Base-by-base conservation (phyloP, 192 early-diverging fungal species). In the Allomyces arbusculus region DNA sequence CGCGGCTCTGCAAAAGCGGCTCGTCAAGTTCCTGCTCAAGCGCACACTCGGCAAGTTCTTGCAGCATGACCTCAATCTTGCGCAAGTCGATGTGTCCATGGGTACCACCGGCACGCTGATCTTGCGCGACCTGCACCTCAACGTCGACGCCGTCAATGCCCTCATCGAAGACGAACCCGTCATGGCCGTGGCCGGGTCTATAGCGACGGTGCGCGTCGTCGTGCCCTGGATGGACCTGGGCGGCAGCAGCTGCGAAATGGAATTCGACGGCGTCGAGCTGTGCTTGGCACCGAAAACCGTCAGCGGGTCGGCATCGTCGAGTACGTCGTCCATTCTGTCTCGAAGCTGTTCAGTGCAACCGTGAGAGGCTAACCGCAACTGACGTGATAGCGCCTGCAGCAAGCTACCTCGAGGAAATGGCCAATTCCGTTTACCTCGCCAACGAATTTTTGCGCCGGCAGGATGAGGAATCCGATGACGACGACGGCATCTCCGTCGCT, bases 11-110 rank as follows among this genome's bases (percentile, higher is more conserved):
- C 89, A 94, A 69, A 91, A 91, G 72, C 78, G 87, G 33, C 78
- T 94, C 40, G 80, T 87, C 63, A 91, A 89, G 71, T 92, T 88
- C 68, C 74, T 91, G 24, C 73, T 92, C 33, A 80, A 86, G 63
- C 82, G 82, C 64, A 85, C 91, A 11, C 81, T 94, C 50, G 91
- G 91, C 10, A 87, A 88, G 70, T 91, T 92, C 67, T 76, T 94
- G 45, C 82, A 85, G 19, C 72, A 79, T 64, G 82, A 90, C 24
- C 76, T 90, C 26, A 82, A 89, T 63, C 78, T 86, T 63, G 88
- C 88, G 45, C 84, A 90, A 69, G 80, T 91, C 66, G 91, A 94
- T 69, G 85, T 94, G 44, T 84, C 90, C 78, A 79, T 94, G 12
- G 82, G 82, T 44, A 81, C 85, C 58, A 67, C 72, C 12, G 91